Evolutionary conservation across 257 asterid species (phyloP), one percentile per base, ranked within the genome.

Genomic region (Salvia splendens): DNA sequence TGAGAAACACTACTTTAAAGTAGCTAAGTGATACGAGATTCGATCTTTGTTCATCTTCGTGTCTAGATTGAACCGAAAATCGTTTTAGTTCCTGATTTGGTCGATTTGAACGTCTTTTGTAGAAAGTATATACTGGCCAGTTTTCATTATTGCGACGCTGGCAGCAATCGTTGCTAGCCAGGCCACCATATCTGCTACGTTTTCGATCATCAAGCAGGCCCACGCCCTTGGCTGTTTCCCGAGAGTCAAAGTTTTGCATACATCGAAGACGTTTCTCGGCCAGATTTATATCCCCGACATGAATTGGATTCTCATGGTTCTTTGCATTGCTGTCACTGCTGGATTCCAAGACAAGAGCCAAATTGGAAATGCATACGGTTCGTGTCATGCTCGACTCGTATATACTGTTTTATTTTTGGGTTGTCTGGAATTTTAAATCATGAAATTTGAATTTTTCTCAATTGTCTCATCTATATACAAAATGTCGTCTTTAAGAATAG

Each of bases 131-230:
- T 90, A 90, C 78, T 93, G 99, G 99, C 99, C 99, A 6, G 86
- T 87, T 45, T 85, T 93, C 69, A 59, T 91, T n/a, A 54, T 93
- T 61, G 99, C 99, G 32, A 93, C 99, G 65, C 77, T 90, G 55
- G 99, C 99, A 67, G 99, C 97, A 64, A 53, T 87, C 45, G 99
- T 93, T 52, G 99, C 97, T 52, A 93, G 99, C 79, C 99, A 93
- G 79, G 99, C 97, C 69, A 88, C 96, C 24, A 84, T 93, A 78
- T 80, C 97, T 16, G 99, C 99, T 58, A 84, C 96, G 0, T 93
- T 93, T 78, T 93, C 97, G 33, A 86, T 93, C 77, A 88, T 93
- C 83, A 93, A 90, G 88, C 99, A 93, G 75, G 99, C 99, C 45
- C 89, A 82, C 49, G 95, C 99, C 28, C 90, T 84, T 11, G 97